Base-by-base conservation (phyloP, 2,329 filamentous ascomycete species). In the Cordyceps javanica region DNA sequence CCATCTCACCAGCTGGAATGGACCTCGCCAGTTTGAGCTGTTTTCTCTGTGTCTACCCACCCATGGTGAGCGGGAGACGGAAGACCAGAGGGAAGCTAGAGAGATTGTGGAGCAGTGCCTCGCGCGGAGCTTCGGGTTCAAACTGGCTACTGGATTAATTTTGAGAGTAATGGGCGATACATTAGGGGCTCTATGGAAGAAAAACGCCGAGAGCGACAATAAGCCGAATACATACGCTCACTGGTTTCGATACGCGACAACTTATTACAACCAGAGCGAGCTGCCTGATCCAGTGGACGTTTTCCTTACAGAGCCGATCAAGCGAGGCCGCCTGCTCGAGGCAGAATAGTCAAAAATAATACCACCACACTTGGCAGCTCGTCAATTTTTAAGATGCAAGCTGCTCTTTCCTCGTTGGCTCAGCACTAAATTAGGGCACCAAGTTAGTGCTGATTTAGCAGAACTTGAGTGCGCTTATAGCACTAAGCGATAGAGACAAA, bases 61-160 rank as follows among this genome's bases (percentile, higher is more conserved):
- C 60, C 5, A 62, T 77, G 54, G 76, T 73, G 14, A 69, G 62
- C 16, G 16, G 3, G 65, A 67, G 41, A 63, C 55, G 14, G 67
- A 64, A 1, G 75, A 80, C 41, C 81, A 84, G 66, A 69, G 62
- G 23, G 61, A 71, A 42, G 81, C 81, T 0, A 70, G 77, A 32
- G 68, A 74, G 60, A 77, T 83, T 52, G 78, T 84, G 1, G 77
- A 82, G 64, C 71, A 63, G 1, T 79, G 77, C 59, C 65, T 83
- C n/a, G 65, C 62, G 14, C 70, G 66, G 59, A 81, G 79, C 60
- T 83, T 80, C 64, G 76, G 74, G 1, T 78, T 83, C 65, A 83
- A 83, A 67, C 66, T 84, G 8, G 78, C 79, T 0, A 79, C 82
- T 61, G 80, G 80, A 0, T 62, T 82, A 25, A 82, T 82, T 25